A percentile compares a stretch with the other conserved stretches of the same genome.
phyloP scores from a whole-genome alignment of 495 filamentous ascomycete genomes.

The Penicillium dipodomyicola region DNA sequence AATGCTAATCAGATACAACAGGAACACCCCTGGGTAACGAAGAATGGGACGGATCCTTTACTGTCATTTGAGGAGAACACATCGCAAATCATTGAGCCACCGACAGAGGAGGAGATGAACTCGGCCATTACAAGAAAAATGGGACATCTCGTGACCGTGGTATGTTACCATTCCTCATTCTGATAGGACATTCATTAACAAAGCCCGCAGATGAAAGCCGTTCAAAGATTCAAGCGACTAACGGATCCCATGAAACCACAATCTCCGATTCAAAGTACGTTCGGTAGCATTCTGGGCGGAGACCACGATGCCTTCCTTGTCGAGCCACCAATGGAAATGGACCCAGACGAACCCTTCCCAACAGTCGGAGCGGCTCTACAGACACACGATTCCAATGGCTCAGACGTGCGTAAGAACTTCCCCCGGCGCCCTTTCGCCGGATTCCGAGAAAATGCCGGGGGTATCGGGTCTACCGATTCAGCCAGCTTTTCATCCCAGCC shows the following conservation, averaged over 20 bases:
- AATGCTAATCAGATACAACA: constrained; percentile 33
- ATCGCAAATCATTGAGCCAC: constrained; percentile 68
- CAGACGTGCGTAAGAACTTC: constrained; percentile 48
- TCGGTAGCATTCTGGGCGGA: constrained; percentile 37
- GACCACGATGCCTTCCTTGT: constrained; percentile 53
- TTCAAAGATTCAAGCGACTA: constrained; percentile 76
- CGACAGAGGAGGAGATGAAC: constrained; percentile 86
- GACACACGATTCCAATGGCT: constrained; percentile 45
- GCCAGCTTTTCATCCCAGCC: constrained; percentile 18
- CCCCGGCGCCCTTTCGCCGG: constrained; percentile 49
- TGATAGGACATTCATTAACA: constrained; percentile 14
- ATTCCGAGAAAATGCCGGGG: constrained; percentile 32
- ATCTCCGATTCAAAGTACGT: constrained; percentile 53
- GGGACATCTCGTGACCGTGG: constrained; percentile 76
- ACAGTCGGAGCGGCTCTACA: constrained; percentile 19
- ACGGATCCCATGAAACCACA: constrained; percentile 46
- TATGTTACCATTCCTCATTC: constrained; percentile 43
- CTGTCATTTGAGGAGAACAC: constrained; percentile 85
- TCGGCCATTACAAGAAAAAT: constrained; percentile 88
- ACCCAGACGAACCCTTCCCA: constrained; percentile 40
- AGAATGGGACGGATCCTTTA: constrained; percentile 72
- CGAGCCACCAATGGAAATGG: constrained; percentile 56
- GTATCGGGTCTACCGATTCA: constrained; percentile 20
- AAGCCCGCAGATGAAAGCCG: constrained; percentile 78
- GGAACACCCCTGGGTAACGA: constrained; percentile 95